Conservation (phyloP, 495 filamentous ascomycete genomes). For the Sporormia fimetaria region DNA sequence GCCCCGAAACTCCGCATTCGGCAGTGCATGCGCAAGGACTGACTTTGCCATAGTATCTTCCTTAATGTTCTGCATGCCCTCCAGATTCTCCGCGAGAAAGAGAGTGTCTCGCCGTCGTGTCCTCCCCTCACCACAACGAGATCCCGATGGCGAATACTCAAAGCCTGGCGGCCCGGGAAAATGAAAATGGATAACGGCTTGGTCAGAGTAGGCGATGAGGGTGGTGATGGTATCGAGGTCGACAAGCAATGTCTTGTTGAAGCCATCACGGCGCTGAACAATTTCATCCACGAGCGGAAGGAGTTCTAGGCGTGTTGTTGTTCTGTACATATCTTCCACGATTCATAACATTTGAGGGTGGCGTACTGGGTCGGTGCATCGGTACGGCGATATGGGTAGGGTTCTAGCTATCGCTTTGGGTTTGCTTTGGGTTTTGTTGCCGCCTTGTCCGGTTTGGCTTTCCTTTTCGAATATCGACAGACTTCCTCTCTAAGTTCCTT, state of each 20-base stretch:
- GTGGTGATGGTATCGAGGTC: constrained; percentile 16
- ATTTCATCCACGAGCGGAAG: constrained; percentile 22
- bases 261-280: constrained; percentile 21
- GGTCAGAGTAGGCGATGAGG: constrained; percentile 15
- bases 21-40: not conserved
- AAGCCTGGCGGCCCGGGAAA: constrained; percentile 8
- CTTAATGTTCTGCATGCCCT: constrained; percentile 15
- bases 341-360: no score
- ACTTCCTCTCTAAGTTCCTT: not conserved
- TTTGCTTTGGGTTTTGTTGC: no score
- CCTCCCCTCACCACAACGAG: constrained; percentile 13
- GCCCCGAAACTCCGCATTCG: not conserved
- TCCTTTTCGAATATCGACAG: not conserved
- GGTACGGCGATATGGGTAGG: no score
- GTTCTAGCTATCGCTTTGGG: no score
- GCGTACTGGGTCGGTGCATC: no score
- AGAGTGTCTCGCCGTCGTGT: constrained; percentile 16
- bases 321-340: no score
- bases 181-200: constrained; percentile 12
- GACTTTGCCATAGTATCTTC: constrained; percentile 17
- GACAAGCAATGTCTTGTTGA: constrained; percentile 15
- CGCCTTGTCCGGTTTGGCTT: no score
- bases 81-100: constrained; percentile 14
- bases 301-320: constrained; percentile 4
- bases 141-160: constrained; percentile 17